Evolutionary conservation across 352 stramenopile species (phyloP), one percentile per base, ranked within the genome.

Genomic region (Pythium periplocum): DNA sequence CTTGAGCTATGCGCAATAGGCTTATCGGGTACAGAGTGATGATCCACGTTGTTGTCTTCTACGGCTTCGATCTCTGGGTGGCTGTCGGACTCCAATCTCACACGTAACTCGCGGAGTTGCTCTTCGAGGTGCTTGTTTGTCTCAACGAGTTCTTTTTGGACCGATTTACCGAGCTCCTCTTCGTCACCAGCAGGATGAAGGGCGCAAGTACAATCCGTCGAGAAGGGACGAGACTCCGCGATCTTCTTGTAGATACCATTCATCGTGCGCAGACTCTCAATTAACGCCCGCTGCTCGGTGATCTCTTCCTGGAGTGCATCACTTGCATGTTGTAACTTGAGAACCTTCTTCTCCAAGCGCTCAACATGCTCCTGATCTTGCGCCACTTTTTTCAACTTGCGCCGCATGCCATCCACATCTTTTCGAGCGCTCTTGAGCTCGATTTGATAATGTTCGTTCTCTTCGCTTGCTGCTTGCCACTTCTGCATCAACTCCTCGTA

Each of bases 371-470:
- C 53, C 40, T 73, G 47, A 34, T 62, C 67, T 45, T 86, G 74
- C 1, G 62, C 55, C 17, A 75, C 39, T 42, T 71, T 80, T 12
- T 46, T 51, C 12, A 63, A 61, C 43, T 74, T 81, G n/a, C 70
- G 69, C 46, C 67, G 68, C 50, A 85, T 47, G 4, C 48, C 46
- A 17, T 85, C 73, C 10, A 77, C 60, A 26, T 86, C 76, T 55
- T 83, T 85, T 30, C 66, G 66, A n/a, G 79, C 49, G 58, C 73
- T 86, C 43, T 85, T 78, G 36, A 77, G 51, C 51, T 87, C 73
- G 37, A 77, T 40, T 12, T 53, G 53, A 30, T 78, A 51, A 6
- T 45, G 61, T 26, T 83, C 66, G 41, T 75, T 85, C 40, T 87
- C 74, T 2, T 71, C 51, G n/a, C 53, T 52, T n/a, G 65, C 62